A percentile compares a stretch with the other conserved stretches of the same genome.
phyloP scores from a whole-genome alignment of 2,329 filamentous ascomycete species.

The Tricladium varicosporioides region DNA sequence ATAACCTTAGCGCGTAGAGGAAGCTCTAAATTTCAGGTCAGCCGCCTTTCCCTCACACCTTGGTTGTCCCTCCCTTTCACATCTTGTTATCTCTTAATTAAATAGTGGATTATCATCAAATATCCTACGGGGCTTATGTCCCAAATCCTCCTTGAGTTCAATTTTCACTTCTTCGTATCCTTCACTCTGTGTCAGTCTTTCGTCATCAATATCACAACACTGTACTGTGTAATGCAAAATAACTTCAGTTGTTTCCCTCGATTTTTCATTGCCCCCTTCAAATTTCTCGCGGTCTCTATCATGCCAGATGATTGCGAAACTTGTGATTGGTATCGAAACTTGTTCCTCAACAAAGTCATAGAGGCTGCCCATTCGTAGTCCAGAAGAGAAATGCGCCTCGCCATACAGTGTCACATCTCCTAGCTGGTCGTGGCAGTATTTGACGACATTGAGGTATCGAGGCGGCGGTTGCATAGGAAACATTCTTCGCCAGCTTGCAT shows the following conservation, averaged over 20 bases:
- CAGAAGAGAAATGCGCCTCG: too few relatives aligned
- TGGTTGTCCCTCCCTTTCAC: neutral
- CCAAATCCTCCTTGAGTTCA: neutral
- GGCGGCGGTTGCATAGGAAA: conserved; percentile 13
- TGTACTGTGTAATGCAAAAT: neutral
- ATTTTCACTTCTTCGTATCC: neutral
- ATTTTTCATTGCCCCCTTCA: too few relatives aligned
- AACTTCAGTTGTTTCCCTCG: neutral
- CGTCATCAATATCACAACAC: neutral
- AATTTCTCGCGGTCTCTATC: too few relatives aligned
- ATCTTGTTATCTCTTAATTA: neutral
- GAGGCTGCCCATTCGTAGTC: conserved; percentile 9
- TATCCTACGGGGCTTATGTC: too few relatives aligned
- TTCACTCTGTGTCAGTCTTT: neutral
- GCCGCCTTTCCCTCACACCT: neutral
- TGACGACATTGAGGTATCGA: conserved; percentile 2
- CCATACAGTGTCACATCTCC: too few relatives aligned
- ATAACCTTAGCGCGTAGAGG: neutral
- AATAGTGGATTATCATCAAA: neutral
- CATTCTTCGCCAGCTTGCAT: conserved; percentile 18
- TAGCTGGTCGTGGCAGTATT: too few relatives aligned
- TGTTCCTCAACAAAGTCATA: conserved; percentile 11
- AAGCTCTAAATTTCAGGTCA: neutral
- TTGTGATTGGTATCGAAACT: conserved; percentile 6
- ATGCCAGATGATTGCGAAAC: conserved; percentile 10